phyloP scores from a whole-genome alignment of 306 rosid species.

The Sechiopsis laciniata region DNA sequence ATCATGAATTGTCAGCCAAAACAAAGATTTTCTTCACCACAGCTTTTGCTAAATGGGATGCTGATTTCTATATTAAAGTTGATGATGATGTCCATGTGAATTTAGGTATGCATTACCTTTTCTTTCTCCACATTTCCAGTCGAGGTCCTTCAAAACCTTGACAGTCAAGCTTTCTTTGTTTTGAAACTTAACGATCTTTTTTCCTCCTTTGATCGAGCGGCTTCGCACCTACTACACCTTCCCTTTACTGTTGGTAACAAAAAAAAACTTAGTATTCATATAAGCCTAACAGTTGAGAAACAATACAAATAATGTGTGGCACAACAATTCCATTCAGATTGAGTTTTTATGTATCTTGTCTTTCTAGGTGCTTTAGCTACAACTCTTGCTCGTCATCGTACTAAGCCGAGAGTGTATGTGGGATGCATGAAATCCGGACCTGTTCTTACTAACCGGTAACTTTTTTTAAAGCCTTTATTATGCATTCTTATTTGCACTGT shows the following conservation, averaged over 20 bases:
- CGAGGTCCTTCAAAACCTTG: too few species aligned
- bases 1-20: slow-evolving; percentile 18
- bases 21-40: slow-evolving; percentile 20
- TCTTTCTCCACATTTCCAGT: too few species aligned
- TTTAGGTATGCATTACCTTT: slow-evolving; percentile 13
- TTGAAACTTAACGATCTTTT: too few species aligned
- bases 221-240: too few species aligned
- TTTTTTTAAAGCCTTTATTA: slow-evolving; percentile 8
- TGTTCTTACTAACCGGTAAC: slow-evolving; percentile 14
- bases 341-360: slow-evolving; percentile 1
- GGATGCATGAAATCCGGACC: slow-evolving; percentile 24
- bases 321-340: background rate
- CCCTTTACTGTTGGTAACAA: background rate
- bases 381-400: slow-evolving; percentile 12
- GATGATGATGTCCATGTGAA: slow-evolving; percentile 22
- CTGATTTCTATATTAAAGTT: slow-evolving; percentile 21
- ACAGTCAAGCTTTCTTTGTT: too few species aligned
- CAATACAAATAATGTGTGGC: background rate
- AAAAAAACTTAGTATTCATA: background rate
- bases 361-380: slow-evolving; percentile 13
- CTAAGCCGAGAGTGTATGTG: slow-evolving; percentile 11
- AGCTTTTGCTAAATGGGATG: slow-evolving; percentile 21
- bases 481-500: background rate
- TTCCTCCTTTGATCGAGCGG: too few species aligned
- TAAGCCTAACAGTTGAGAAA: background rate